Evolutionary conservation across 805 yeast species (phyloP), one percentile per base, ranked within the genome.

Genomic region (Kluyveromyces wickerhamii): DNA sequence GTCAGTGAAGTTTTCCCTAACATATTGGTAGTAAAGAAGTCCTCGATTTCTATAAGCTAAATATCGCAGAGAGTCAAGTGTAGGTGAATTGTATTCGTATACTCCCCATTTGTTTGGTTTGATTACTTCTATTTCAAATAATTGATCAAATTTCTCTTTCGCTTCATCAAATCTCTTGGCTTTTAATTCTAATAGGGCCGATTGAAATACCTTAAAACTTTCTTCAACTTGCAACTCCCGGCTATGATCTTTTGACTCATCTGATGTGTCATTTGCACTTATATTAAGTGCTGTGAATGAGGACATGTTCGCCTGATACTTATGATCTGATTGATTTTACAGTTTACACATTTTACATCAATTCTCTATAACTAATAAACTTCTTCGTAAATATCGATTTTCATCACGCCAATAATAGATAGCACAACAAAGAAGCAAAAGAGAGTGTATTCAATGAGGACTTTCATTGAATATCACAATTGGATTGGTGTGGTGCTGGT

Each of bases 181-280:
- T 42, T 77, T 74, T 44, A 92, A 89, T 7, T 61, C 60, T 7
- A 59, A 55, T 28, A 92, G 62, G 0, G 96, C 96, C 14, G 60
- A 58, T 47, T 85, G 85, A 52, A 81, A 86, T 9, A 77, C 59
- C 44, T 74, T 75, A 54, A 81, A 79, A 3, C 95, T 92, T 50
- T 82, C 83, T 55, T 92, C 97, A 14, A 74, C 72, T 48, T 89
- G 96, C 16, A 89, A 64, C 53, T 92, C 99, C 31, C 95, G 66
- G 1, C 96, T 81, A 49, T 87, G 95, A 43, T 86, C 89, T 43
- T 88, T 95, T 21, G 79, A 81, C 43, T 84, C 89, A 22, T 73
- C 64, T 13, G 59, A 60, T 4, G 71, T 59, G 33, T 81, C 84
- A 50, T 83, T 94, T 37, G 81, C 89, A 26, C 72, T 72, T 29